These are phyloP conservation scores for Dryas integrifolia DNA, from an alignment of 331 rosid species.

Conservation along the genomic window DNA sequence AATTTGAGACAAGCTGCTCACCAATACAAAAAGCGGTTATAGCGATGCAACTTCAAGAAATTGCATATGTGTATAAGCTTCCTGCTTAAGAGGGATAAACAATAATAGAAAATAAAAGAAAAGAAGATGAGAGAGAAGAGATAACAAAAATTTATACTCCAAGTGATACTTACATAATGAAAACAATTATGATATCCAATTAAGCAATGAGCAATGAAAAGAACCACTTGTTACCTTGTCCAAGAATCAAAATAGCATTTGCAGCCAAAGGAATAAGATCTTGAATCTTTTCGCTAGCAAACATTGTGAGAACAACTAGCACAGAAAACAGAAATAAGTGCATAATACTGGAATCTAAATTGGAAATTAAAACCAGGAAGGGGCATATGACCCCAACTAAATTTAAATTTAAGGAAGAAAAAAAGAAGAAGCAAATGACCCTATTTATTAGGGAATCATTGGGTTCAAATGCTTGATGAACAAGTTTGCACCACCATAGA, in stretches of 20 bases:
- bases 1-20: slow-evolving; percentile 31
- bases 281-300: slow-evolving; percentile 73
- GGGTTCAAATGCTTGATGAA: background rate
- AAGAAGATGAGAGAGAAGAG: slow-evolving; percentile 9
- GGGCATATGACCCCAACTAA: background rate
- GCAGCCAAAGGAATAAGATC: slow-evolving; percentile 63
- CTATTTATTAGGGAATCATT: background rate
- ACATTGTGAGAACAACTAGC: slow-evolving; percentile 62
- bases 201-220: too few relatives aligned
- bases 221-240: slow-evolving; percentile 66
- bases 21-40: slow-evolving; percentile 43
- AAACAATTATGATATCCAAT: background rate
- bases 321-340: slow-evolving; percentile 20
- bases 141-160: background rate
- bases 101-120: slow-evolving; percentile 3
- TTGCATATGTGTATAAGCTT: slow-evolving; percentile 67
- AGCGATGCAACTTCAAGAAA: slow-evolving; percentile 59
- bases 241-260: slow-evolving; percentile 77
- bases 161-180: background rate
- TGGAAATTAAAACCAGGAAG: background rate
- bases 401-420: background rate
- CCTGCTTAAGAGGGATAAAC: slow-evolving; percentile 47
- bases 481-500: slow-evolving; percentile 1
- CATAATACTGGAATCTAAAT: background rate
- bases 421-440: background rate